Conservation (phyloP, 768 basidiomycete genomes). For the Hortiboletus campestris region DNA sequence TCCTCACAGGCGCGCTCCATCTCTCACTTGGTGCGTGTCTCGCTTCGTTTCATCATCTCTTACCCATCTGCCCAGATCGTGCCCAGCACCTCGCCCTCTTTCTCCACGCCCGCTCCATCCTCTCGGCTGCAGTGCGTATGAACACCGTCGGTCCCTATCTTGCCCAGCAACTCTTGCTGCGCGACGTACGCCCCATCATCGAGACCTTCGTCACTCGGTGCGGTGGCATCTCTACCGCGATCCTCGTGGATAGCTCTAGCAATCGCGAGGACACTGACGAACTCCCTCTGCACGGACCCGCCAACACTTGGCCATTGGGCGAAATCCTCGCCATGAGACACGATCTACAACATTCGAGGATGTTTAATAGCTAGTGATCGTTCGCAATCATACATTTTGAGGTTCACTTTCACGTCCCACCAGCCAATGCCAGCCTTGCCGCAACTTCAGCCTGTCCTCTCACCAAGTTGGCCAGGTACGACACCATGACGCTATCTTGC, state of each 20-base stretch:
- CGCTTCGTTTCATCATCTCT: not conserved
- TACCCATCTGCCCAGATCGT: slow-evolving; percentile 51
- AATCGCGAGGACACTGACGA: slow-evolving; percentile 6
- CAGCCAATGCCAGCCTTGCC: slow-evolving; percentile 76
- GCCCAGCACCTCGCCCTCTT: slow-evolving; percentile 88
- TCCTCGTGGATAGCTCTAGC: slow-evolving; percentile 23
- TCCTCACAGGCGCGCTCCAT: slow-evolving; percentile 74
- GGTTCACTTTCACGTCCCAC: slow-evolving; percentile 26
- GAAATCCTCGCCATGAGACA: slow-evolving; percentile 90
- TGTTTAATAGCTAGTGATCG: slow-evolving; percentile 73
- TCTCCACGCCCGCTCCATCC: slow-evolving; percentile 83
- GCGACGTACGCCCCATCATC: slow-evolving; percentile 67
- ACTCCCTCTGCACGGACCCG: slow-evolving; percentile 55
- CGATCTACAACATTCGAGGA: slow-evolving; percentile 92
- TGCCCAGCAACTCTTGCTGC: slow-evolving; percentile 83
- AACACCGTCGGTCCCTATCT: slow-evolving; percentile 92
- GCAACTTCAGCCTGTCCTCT: slow-evolving; percentile 93
- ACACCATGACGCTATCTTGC: slow-evolving; percentile 93
- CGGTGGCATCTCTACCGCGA: slow-evolving; percentile 48
- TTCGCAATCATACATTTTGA: not conserved
- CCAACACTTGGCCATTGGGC: slow-evolving; percentile 94
- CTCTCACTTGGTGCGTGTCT: slow-evolving; percentile 58
- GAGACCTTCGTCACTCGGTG: slow-evolving; percentile 48
- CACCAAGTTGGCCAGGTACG: slow-evolving; percentile 91
- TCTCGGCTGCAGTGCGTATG: slow-evolving; percentile 90